Conservation (phyloP, 2,329 filamentous ascomycete species). For the Verticillium zaregamsianum region DNA sequence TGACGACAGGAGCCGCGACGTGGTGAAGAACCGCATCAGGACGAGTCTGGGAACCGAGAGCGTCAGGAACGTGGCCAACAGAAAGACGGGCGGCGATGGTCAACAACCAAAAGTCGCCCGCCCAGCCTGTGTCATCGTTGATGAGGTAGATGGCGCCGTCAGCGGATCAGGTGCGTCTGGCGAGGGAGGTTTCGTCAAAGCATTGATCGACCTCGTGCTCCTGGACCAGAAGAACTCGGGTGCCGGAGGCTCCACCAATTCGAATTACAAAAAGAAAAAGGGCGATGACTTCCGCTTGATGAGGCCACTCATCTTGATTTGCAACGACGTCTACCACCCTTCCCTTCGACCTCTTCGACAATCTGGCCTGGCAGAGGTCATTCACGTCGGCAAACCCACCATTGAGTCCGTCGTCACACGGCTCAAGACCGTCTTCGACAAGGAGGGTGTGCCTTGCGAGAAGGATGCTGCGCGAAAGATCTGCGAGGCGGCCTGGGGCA, state of each 20-base stretch:
- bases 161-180: constrained; percentile 71
- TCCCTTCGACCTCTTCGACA: constrained; percentile 83
- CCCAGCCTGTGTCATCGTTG: constrained; percentile 89
- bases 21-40: constrained; percentile 86
- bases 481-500: constrained; percentile 80
- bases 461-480: constrained; percentile 82
- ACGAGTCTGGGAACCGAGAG: constrained; percentile 93
- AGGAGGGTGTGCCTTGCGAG: constrained; percentile 84
- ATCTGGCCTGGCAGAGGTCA: constrained; percentile 78
- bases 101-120: constrained; percentile 66
- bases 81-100: constrained; percentile 45
- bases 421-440: constrained; percentile 79
- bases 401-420: constrained; percentile 80
- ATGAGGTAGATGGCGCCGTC: constrained; percentile 94
- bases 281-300: constrained; percentile 83
- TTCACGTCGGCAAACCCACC: constrained; percentile 85
- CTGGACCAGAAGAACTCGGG: constrained; percentile 74
- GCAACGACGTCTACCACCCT: constrained; percentile 94
- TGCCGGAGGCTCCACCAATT: constrained; percentile 20
- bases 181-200: constrained; percentile 93
- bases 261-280: constrained; percentile 59
- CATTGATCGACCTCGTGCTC: constrained; percentile 83
- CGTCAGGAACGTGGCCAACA: constrained; percentile 71
- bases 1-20: constrained; percentile 83
- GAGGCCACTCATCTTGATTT: constrained; percentile 87